Percentiles rank a stretch among this genome's conserved stretches.
Conservation (phyloP, 148 eudicot species). For the Salicornia ramosissima region DNA sequence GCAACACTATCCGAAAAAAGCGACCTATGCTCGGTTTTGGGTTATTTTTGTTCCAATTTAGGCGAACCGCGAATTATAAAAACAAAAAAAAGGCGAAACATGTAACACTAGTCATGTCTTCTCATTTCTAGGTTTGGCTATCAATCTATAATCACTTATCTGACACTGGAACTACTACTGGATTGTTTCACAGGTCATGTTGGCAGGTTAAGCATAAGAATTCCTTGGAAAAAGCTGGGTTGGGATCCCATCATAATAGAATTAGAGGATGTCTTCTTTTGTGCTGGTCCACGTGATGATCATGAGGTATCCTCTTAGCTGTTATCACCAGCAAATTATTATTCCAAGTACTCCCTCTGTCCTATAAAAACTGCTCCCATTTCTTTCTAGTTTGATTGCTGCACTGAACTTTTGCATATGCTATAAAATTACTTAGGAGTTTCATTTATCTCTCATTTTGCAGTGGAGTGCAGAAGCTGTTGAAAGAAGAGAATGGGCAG, state of each 20-base stretch:
- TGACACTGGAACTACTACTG: background rate
- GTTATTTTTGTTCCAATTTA: too few relatives aligned
- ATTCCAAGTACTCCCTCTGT: background rate
- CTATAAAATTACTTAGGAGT: background rate
- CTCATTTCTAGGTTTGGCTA: too few relatives aligned
- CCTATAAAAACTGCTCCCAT: too few relatives aligned
- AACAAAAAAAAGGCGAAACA: too few relatives aligned
- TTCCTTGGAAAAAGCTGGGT: constrained; percentile 97
- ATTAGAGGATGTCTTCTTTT: constrained; percentile 78
- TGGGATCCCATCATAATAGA: constrained; percentile 93
- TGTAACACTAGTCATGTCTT: too few relatives aligned
- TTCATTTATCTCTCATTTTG: constrained; percentile 15
- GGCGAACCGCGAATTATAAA: too few relatives aligned
- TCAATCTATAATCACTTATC: too few relatives aligned
- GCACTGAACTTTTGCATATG: too few relatives aligned
- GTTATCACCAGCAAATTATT: background rate
- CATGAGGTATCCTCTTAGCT: constrained; percentile 53
- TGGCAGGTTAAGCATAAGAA: constrained; percentile 87
- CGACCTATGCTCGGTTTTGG: too few relatives aligned
- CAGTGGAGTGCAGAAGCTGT: constrained; percentile 86
- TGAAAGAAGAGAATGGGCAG: constrained; percentile 82
- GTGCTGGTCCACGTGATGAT: constrained; percentile 73
- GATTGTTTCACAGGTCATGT: constrained; percentile 56
- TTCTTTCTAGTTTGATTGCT: too few relatives aligned
- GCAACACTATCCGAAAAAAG: too few relatives aligned